phyloP scores from a whole-genome alignment of 805 yeast species.

The Candida sanyiensis region DNA sequence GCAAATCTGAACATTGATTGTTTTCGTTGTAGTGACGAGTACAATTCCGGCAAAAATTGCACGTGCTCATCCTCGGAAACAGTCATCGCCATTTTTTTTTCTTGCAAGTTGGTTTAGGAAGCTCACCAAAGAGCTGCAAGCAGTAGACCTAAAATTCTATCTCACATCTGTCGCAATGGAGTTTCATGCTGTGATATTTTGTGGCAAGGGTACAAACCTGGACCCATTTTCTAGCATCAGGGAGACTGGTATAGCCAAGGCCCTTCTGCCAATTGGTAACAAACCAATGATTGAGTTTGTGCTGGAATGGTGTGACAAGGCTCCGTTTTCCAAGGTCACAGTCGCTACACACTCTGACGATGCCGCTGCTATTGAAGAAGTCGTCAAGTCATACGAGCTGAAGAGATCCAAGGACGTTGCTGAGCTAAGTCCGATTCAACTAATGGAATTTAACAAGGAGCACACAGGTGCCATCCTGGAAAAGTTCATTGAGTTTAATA shows the following conservation, averaged over 20 bases:
- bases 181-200: constrained; percentile 83
- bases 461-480: constrained; percentile 60
- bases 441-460: constrained; percentile 40
- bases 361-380: constrained; percentile 40
- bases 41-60: too few relatives aligned
- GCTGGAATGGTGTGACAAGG: constrained; percentile 88
- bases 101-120: too few relatives aligned
- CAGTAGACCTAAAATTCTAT: not conserved
- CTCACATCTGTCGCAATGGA: constrained; percentile 49
- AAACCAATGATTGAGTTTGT: constrained; percentile 83
- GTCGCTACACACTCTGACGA: constrained; percentile 52
- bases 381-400: constrained; percentile 42
- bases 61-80: not conserved
- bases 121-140: not conserved
- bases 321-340: constrained; percentile 66
- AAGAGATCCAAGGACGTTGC: constrained; percentile 32
- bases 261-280: constrained; percentile 85
- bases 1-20: not conserved
- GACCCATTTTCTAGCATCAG: constrained; percentile 64
- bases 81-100: not conserved
- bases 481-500: constrained; percentile 37
- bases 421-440: constrained; percentile 32
- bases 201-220: constrained; percentile 77
- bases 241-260: constrained; percentile 69
- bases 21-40: not conserved